A percentile compares a stretch with the other conserved stretches of the same genome.
phyloP scores from a whole-genome alignment of 306 rosid genomes.

The Luffa aegyptiaca region DNA sequence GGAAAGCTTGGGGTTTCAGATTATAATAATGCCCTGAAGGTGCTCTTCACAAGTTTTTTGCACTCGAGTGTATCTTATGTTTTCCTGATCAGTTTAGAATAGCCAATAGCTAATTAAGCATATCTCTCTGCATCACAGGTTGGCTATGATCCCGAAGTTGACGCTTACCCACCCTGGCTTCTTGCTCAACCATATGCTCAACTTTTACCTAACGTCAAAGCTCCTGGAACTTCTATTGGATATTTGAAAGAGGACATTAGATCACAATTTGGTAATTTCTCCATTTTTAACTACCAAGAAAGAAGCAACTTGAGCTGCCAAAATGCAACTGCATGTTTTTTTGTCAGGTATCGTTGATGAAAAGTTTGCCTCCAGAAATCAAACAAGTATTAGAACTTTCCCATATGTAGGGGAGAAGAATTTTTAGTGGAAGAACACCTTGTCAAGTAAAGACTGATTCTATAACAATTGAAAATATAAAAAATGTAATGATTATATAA shows the following conservation, averaged over 20 bases:
- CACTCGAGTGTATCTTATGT: background rate
- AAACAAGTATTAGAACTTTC: background rate
- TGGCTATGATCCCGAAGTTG: conserved; percentile 91
- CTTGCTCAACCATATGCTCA: conserved; percentile 59
- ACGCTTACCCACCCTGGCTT: conserved; percentile 79
- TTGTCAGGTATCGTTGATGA: background rate
- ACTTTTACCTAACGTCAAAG: conserved; percentile 62
- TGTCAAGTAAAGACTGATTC: background rate
- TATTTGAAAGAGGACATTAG: conserved; percentile 47
- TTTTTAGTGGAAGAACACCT: background rate
- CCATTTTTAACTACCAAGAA: background rate
- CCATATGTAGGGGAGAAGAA: background rate
- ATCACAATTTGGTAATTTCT: conserved; percentile 39
- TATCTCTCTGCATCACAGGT: conserved; percentile 37
- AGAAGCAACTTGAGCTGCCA: background rate
- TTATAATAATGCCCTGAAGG: conserved; percentile 88
- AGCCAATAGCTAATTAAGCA: background rate
- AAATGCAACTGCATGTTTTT: background rate
- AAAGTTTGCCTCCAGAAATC: background rate
- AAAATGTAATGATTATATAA: background rate
- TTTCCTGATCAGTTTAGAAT: background rate
- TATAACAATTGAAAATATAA: too few relatives aligned
- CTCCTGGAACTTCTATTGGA: conserved; percentile 81
- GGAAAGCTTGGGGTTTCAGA: conserved; percentile 84
- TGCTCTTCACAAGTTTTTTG: conserved; percentile 1